Base-by-base conservation (phyloP, 1,284 basidiomycete species). In the Papiliotrema fonsecae region DNA sequence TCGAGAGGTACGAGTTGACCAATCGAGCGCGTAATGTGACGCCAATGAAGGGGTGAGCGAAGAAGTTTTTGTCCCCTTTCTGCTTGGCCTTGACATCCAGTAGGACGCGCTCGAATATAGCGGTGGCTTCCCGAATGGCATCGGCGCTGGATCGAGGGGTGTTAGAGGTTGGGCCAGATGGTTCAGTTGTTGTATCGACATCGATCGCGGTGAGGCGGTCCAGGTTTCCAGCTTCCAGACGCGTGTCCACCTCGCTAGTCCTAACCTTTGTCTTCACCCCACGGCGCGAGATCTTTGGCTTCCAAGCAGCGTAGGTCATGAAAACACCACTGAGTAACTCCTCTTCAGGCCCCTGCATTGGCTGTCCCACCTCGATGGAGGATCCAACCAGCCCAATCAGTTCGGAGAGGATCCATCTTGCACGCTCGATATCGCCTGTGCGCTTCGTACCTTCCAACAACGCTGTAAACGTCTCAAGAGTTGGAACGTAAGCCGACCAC, bases 381-480 rank as follows among this genome's bases (percentile, higher is more conserved):
- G 52, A 47, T 49, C 57, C 47, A 44, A 60, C 55, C 26, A 72
- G 51, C 61, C 72, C 75, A 13, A 90, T 81, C 74, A 91, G 84
- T 76, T 97, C 90, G 0, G 87, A 87, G 47, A 98, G 75, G 50
- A 97, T 86, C 93, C 92, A 97, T 51, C 93, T 77, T 7, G 85
- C 84, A 40, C 89, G 78, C 9, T 80, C 77, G 9, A 98, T 71
- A 69, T 97, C 94, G 0, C 90, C 87, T 0, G 84, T 77, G 4
- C 89, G 77, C 68, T 92, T 96, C 43, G 89, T 87, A 0, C 90
- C 91, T 55, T 94, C 88, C 49, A 98, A 73, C 24, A 98, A 70
- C 0, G 89, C 90, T 44, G 81, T 78, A 72, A 92, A 96, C 1
- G 87, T 89, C 43, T 78, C 75, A 19, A 77, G 67, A 47, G 85